Conservation (phyloP, 192 early-diverging fungal species). For the Backusella luteola region DNA sequence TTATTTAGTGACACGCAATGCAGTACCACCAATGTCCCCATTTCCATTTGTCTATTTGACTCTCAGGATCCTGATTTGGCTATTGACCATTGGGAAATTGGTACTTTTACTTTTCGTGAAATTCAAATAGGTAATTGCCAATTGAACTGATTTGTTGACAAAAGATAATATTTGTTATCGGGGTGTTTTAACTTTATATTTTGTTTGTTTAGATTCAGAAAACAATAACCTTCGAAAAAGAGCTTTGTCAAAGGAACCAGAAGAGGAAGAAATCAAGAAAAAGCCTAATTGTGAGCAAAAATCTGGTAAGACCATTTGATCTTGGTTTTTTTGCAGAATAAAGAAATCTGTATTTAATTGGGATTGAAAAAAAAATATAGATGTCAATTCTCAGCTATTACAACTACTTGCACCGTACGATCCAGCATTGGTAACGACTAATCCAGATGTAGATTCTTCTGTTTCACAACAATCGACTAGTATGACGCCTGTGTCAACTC, state of each 20-base stretch:
- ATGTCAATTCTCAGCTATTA: slow-evolving; percentile 12
- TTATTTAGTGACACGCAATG: not conserved
- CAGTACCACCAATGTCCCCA: not conserved
- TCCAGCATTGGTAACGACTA: not conserved
- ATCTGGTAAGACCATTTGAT: not conserved
- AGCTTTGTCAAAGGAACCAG: slow-evolving; percentile 7
- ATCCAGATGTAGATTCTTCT: not conserved
- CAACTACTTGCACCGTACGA: not conserved
- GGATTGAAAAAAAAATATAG: slow-evolving; percentile 1
- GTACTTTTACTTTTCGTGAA: slow-evolving; percentile 3
- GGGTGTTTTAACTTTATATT: slow-evolving; percentile 5
- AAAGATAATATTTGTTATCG: slow-evolving; percentile 2
- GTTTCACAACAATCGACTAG: not conserved
- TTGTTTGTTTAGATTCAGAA: slow-evolving; percentile 3
- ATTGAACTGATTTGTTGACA: not conserved
- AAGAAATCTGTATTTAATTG: not conserved
- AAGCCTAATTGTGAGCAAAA: not conserved
- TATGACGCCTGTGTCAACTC: not conserved
- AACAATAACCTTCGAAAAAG: slow-evolving; percentile 5
- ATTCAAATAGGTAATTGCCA: not conserved
- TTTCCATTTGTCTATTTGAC: slow-evolving; percentile 4
- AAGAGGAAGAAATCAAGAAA: not conserved
- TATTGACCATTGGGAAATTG: slow-evolving; percentile 5
- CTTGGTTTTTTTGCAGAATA: not conserved
- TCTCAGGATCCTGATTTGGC: not conserved